Evolutionary conservation across 805 yeast species (phyloP), one percentile per base, ranked within the genome.

Genomic region (Metschnikowia koreensis): DNA sequence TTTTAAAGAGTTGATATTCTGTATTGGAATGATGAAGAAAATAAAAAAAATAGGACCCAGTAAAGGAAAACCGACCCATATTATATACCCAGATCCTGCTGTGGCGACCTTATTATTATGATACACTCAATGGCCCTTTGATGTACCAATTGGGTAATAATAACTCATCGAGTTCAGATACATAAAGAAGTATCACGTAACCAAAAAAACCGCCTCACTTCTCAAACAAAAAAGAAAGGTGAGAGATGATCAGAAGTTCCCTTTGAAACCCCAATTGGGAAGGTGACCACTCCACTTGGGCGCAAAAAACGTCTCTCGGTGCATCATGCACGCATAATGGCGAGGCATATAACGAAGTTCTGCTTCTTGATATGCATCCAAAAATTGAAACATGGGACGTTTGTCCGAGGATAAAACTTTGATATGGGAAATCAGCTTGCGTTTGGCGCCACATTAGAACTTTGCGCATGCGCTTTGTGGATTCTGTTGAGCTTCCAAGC

Each of bases 51-150:
- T n/a, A n/a, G n/a, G n/a, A n/a, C n/a, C n/a, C n/a, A 36, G 26
- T 9, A 7, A 38, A 7, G 47, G 44, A 26, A 12, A 43, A 29
- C 28, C 11, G 9, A 4, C 10, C 31, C 37, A n/a, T 11, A 7
- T 48, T 48, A 44, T 48, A 48, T 48, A 42, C 43, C 29, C 10
- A 4, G 7, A 12, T 28, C 31, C 26, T 6, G 27, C 13, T n/a
- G 16, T 37, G 17, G 17, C n/a, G n/a, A n/a, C 22, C 12, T 12
- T 33, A 16, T 11, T 31, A 37, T 6, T 31, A 7, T 31, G 44
- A n/a, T 43, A 38, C 51, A 43, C 31, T 37, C 43, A 29, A 38
- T 11, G n/a, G 26, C 5, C 54, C 59, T 44, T 56, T 54, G 55
- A 51, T 41, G 39, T n/a, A 52, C 56, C 27, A 38, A 53, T 44